Percentiles rank a stretch among this genome's conserved stretches.
phyloP scores from a whole-genome alignment of 2,329 filamentous ascomycete species.

The Claviceps fusiformis region DNA sequence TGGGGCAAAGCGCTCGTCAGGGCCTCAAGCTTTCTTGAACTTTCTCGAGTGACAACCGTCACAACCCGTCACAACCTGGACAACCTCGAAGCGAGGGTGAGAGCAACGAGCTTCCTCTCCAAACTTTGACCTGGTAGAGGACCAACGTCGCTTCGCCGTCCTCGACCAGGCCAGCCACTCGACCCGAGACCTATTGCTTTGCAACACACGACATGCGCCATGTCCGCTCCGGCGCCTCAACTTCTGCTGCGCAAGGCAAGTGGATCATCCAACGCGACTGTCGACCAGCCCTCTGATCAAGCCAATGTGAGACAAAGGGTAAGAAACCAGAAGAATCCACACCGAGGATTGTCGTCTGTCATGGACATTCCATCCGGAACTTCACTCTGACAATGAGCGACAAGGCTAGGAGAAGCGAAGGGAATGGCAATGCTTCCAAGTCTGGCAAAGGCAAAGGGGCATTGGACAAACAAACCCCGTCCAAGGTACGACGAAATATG shows the following conservation, averaged over 20 bases:
- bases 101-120: background rate
- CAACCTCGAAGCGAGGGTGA: background rate
- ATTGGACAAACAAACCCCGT: slow-evolving; percentile 15
- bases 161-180: background rate
- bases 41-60: no score
- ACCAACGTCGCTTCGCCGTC: background rate
- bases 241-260: slow-evolving; percentile 23
- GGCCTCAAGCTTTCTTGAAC: no score
- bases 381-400: background rate
- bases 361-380: background rate
- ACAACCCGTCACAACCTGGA: background rate
- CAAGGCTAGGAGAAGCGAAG: slow-evolving; percentile 14
- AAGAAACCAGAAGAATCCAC: background rate
- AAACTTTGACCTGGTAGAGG: background rate
- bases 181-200: background rate
- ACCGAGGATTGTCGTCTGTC: background rate
- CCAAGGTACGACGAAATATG: slow-evolving; percentile 13
- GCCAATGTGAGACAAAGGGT: slow-evolving; percentile 13
- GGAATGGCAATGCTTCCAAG: slow-evolving; percentile 7
- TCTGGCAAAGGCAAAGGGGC: slow-evolving; percentile 13
- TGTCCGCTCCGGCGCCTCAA: slow-evolving; percentile 23
- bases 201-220: slow-evolving; percentile 16
- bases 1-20: no score
- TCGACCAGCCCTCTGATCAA: slow-evolving; percentile 8
- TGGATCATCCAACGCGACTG: slow-evolving; percentile 13